Evolutionary conservation across 2,329 filamentous ascomycete species (phyloP), one percentile per base, ranked within the genome.

Genomic region (Apiospora malaysiana): DNA sequence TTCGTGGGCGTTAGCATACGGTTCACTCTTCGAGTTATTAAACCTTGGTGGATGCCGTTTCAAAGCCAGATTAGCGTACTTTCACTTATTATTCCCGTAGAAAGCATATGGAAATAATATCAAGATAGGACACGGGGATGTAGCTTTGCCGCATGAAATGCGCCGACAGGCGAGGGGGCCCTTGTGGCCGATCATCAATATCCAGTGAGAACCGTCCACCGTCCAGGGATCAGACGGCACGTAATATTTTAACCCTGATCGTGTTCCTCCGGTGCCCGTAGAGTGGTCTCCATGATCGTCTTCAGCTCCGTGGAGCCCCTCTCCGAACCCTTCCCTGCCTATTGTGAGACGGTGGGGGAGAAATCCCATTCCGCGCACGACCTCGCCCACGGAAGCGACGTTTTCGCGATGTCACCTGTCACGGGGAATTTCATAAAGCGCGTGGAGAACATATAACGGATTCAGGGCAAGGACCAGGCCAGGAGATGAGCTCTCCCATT

Each of bases 301-400:
- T 37, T 37, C 51, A 59, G 51, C 51, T 59, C 51, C 51, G 51
- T 59, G 18, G 51, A 6, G 4, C 4, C 47, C n/a, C n/a, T 49
- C 47, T 9, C 47, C 12, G 2, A 14, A 23, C n/a, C n/a, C 47
- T 25, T 1, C 47, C 47, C 47, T 49, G n/a, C n/a, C 46, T 59
- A 37, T 37, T 37, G 51, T 37, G 51, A 59, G 51, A 59, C 51
- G 51, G 27, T 59, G 51, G 51, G 51, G 9, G 51, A 59, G 25
- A 21, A n/a, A 32, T 32, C 25, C 51, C 51, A 59, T 59, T 59
- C 51, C 51, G 51, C 51, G 16, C 27, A 7, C 27, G 37, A 37
- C 27, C 16, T 59, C 51, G 18, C 25, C 9, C 25, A 8, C 23
- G 12, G 25, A 25, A 25, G 23, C 12, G n/a, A n/a, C n/a, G n/a